Evolutionary conservation across 164 flowering plant species (phyloP).

Genomic region (Nymphaea colorata): DNA sequence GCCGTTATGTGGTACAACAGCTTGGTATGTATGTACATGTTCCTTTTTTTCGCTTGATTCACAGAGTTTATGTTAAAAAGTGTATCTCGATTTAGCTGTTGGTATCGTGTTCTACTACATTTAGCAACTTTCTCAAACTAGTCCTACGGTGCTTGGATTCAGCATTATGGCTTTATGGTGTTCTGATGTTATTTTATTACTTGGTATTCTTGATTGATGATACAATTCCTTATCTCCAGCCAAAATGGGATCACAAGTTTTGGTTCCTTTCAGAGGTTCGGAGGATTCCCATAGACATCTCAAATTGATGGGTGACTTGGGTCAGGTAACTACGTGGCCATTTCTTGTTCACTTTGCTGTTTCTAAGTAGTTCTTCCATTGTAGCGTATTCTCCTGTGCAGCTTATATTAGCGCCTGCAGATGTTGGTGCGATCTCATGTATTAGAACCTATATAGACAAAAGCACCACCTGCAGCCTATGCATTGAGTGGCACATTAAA

Average conservation of each 20-base stretch:
- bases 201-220: neutral
- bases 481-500: too few species aligned
- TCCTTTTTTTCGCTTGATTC: neutral
- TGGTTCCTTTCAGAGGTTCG: slow-evolving; percentile 94
- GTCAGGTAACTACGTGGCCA: slow-evolving; percentile 47
- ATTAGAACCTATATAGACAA: too few species aligned
- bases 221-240: slow-evolving; percentile 28
- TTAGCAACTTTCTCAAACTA: neutral
- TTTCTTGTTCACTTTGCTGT: neutral
- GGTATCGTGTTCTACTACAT: too few species aligned
- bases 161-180: neutral
- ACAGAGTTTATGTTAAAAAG: neutral
- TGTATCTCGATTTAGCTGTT: neutral
- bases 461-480: too few species aligned
- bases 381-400: too few species aligned
- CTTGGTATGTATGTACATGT: slow-evolving; percentile 47
- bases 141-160: neutral
- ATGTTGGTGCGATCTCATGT: too few species aligned
- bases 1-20: slow-evolving; percentile 93
- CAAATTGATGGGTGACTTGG: slow-evolving; percentile 98
- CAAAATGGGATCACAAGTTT: slow-evolving; percentile 93
- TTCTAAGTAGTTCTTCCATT: neutral
- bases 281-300: slow-evolving; percentile 94
- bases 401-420: too few species aligned
- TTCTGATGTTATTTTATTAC: neutral